Conservation (phyloP, 306 rosid species). For the Gastrolobium villosum region DNA sequence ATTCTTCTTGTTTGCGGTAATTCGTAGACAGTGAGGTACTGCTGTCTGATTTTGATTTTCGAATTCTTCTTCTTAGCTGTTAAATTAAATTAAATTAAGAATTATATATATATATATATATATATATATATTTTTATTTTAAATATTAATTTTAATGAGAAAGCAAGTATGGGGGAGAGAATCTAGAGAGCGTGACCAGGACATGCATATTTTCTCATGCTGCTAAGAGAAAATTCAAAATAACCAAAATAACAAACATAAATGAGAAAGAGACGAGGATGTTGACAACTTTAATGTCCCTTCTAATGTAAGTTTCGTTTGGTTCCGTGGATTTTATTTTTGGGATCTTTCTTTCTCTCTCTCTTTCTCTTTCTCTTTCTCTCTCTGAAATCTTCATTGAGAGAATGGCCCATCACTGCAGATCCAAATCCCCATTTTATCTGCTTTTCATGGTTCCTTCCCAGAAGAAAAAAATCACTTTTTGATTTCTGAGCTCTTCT, state of each 20-base stretch:
- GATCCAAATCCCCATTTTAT: constrained; percentile 72
- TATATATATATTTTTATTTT: no score
- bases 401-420: constrained; percentile 75
- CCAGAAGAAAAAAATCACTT: constrained; percentile 42
- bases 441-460: constrained; percentile 46
- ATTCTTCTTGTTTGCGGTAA: constrained; percentile 33
- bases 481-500: constrained; percentile 49
- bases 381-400: constrained; percentile 61
- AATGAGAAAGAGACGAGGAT: constrained; percentile 50
- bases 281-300: constrained; percentile 66
- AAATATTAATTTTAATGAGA: background rate
- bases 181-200: constrained; percentile 58
- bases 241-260: constrained; percentile 44
- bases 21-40: constrained; percentile 18
- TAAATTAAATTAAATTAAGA: background rate
- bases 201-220: constrained; percentile 38
- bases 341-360: constrained; percentile 49
- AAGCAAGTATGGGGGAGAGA: constrained; percentile 54
- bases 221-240: constrained; percentile 20
- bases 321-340: constrained; percentile 56
- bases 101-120: no score
- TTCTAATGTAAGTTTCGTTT: constrained; percentile 68
- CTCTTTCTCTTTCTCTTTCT: constrained; percentile 48
- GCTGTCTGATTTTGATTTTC: constrained; percentile 40
- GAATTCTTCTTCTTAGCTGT: background rate